These are phyloP conservation scores for Polytrichum commune DNA, from an alignment of 225 moss, liverwort and hornwort genomes.

Conservation along the genomic window DNA sequence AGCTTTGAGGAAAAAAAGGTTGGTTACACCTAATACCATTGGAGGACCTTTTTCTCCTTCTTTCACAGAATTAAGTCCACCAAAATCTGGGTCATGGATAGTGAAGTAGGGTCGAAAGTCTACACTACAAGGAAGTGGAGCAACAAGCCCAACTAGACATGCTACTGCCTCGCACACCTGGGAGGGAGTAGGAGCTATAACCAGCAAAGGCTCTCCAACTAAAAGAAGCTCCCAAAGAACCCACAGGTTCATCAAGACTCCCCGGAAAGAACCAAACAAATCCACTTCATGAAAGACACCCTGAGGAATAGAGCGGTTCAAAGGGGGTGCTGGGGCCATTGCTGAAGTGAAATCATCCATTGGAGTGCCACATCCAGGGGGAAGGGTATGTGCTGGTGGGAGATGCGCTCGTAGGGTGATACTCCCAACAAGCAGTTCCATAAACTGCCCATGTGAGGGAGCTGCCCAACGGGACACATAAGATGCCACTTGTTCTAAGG, in stretches of 20 bases:
- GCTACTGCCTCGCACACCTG: conserved; percentile 97
- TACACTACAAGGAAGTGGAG: conserved; percentile 95
- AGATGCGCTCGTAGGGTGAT: conserved; percentile 77
- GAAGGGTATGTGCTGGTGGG: conserved; percentile 95
- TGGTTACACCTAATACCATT: conserved; percentile 95
- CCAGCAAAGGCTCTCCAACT: conserved; percentile 89
- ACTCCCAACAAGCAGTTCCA: conserved; percentile 82
- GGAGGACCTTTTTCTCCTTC: conserved; percentile 88
- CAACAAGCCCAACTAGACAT: conserved; percentile 84
- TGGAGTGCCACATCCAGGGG: conserved; percentile 93
- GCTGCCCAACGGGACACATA: conserved; percentile 85
- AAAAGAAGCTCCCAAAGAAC: conserved; percentile 97
- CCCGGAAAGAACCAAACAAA: conserved; percentile 92
- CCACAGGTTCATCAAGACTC: conserved; percentile 97
- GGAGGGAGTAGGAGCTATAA: conserved; percentile 92
- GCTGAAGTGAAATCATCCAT: conserved; percentile 96
- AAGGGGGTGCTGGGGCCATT: conserved; percentile 84
- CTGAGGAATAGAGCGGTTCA: conserved; percentile 82
- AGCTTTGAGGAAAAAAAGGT: conserved; percentile 93
- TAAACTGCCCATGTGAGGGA: conserved; percentile 90
- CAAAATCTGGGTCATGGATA: conserved; percentile 97
- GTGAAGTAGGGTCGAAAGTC: conserved; percentile 99
- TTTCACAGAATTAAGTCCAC: conserved; percentile 71
- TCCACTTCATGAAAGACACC: conserved; percentile 97
- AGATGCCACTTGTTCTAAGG: conserved; percentile 74